These are phyloP conservation scores for Zasmidium cellare DNA, from an alignment of 2,329 filamentous ascomycete genomes.

Conservation along the genomic window DNA sequence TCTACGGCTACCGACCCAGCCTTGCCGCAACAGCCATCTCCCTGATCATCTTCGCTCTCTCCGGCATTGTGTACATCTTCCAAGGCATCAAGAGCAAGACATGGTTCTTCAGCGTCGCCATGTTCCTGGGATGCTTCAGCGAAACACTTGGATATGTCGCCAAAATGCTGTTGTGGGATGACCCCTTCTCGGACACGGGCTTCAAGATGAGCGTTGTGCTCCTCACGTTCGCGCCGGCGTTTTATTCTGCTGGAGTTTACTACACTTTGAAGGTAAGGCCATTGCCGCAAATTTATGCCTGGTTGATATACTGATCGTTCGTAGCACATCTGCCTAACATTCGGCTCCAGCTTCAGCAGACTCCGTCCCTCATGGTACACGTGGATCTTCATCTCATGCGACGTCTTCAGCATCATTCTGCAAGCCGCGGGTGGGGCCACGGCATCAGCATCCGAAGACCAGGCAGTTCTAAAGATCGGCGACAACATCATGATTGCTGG, in stretches of 20 bases:
- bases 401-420: conserved; percentile 58
- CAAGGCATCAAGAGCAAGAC: conserved; percentile 37
- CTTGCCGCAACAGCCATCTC: conserved; percentile 43
- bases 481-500: conserved; percentile 60
- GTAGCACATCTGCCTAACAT: conserved; percentile 45
- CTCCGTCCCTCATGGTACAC: conserved; percentile 41
- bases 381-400: conserved; percentile 61
- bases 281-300: too few species aligned
- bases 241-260: conserved; percentile 49
- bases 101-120: conserved; percentile 43
- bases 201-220: conserved; percentile 47
- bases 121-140: conserved; percentile 43
- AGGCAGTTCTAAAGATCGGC: conserved; percentile 47
- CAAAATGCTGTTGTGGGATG: conserved; percentile 41
- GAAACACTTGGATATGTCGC: conserved; percentile 47
- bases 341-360: conserved; percentile 34
- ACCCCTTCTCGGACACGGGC: conserved; percentile 45
- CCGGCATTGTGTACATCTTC: conserved; percentile 31
- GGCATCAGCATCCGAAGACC: conserved; percentile 50
- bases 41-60: conserved; percentile 37
- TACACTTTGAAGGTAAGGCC: conserved; percentile 33
- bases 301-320: too few species aligned
- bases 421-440: conserved; percentile 59
- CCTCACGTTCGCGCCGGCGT: conserved; percentile 46
- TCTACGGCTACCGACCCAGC: conserved; percentile 38